Percentiles rank a stretch among this genome's conserved stretches.
Evolutionary conservation across 2,329 filamentous ascomycete species (phyloP).

Genomic region (Didymella pomorum): DNA sequence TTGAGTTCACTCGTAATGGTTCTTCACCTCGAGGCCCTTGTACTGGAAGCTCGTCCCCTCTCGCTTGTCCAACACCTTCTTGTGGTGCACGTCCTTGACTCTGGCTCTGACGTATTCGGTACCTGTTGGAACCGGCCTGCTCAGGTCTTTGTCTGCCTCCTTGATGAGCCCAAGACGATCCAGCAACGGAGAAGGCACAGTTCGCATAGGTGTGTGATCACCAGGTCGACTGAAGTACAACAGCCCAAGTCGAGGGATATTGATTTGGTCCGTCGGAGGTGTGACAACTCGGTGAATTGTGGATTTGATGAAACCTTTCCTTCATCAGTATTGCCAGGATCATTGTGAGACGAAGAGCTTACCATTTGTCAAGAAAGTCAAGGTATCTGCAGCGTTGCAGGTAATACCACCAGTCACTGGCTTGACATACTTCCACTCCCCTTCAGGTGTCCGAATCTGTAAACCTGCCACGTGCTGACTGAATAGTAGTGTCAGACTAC

Average conservation of each 20-base stretch:
- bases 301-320: conserved; percentile 54
- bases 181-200: conserved; percentile 46
- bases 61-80: conserved; percentile 55
- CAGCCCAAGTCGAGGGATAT: conserved; percentile 50
- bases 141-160: conserved; percentile 52
- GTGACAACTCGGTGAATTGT: conserved; percentile 59
- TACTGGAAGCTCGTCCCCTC: conserved; percentile 57
- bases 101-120: conserved; percentile 58
- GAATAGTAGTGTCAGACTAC: conserved; percentile 64
- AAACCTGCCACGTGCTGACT: conserved; percentile 65
- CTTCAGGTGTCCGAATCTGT: conserved; percentile 55
- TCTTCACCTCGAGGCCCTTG: conserved; percentile 52
- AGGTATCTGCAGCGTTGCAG: conserved; percentile 51
- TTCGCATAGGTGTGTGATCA: conserved; percentile 41
- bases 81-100: conserved; percentile 58
- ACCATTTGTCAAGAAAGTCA: conserved; percentile 50
- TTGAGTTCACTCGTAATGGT: conserved; percentile 40
- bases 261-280: conserved; percentile 58
- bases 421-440: conserved; percentile 52
- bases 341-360: neutral
- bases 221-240: conserved; percentile 34
- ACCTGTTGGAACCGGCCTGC: conserved; percentile 49
- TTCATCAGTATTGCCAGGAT: neutral
- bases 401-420: conserved; percentile 50
- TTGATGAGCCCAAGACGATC: conserved; percentile 48